Conservation (phyloP, 305 asterid genomes). For the Fraxinus velutina region DNA sequence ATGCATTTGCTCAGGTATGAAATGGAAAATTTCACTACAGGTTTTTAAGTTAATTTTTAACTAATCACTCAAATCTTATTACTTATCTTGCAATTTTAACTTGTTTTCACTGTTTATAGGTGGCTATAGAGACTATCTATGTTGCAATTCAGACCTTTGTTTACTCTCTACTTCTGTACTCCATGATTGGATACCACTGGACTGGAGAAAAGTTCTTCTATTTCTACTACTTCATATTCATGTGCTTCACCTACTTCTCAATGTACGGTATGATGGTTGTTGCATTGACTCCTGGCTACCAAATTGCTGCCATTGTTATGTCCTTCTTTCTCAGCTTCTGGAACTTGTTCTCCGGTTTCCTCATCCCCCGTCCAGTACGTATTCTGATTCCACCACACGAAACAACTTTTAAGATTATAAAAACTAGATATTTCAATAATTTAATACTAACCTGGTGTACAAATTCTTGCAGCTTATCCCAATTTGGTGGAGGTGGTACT, state of each 20-base stretch:
- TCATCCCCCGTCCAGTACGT: conserved; percentile 70
- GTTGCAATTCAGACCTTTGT: conserved; percentile 61
- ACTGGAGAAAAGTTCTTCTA: conserved; percentile 56
- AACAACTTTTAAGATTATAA: not conserved
- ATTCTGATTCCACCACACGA: not conserved
- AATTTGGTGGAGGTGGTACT: conserved; percentile 97
- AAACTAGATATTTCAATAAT: not conserved
- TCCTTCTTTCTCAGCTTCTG: conserved; percentile 87
- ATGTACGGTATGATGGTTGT: conserved; percentile 91
- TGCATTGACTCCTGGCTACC: conserved; percentile 72
- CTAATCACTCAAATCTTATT: not conserved
- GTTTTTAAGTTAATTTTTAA: not conserved
- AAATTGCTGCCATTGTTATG: conserved; percentile 76
- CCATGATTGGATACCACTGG: conserved; percentile 81
- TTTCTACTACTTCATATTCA: conserved; percentile 77
- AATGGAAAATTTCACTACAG: not conserved
- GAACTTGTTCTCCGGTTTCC: conserved; percentile 89
- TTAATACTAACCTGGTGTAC: not conserved
- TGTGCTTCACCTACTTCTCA: conserved; percentile 76
- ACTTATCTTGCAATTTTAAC: not conserved
- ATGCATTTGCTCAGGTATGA: conserved; percentile 78
- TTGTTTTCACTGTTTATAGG: conserved; percentile 35
- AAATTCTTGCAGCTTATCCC: conserved; percentile 55
- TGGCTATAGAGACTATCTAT: conserved; percentile 67
- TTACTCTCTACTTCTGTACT: conserved; percentile 60